Evolutionary conservation across 176 grass and related monocot species (phyloP), one percentile per base, ranked within the genome.

Genomic region (Dendrocalamus sinicus): DNA sequence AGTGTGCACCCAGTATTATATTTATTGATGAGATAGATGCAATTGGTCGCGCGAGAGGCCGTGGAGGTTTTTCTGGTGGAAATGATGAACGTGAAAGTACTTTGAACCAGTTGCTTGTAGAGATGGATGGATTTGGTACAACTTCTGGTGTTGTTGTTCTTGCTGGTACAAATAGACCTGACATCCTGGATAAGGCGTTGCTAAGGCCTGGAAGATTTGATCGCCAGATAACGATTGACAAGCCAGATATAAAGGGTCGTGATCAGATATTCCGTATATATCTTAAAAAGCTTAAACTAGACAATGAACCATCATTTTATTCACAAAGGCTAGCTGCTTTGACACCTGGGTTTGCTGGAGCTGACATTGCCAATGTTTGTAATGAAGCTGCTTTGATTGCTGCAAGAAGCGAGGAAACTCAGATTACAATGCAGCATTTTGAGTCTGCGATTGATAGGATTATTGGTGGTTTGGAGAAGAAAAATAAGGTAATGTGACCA

Each of bases 361-460:
- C 93, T 78, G 96, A 99, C 76, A 95, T 99, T 92, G 96, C 96
- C 17, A 99, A 99, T 82, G 88, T 99, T 52, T 96, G 93, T 86
- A 99, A 99, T 79, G 96, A 99, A 90, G 96, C 96, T 45, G 96
- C 96, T 88, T 89, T 99, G 78, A 91, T 96, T 66, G 96, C 96
- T 89, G 96, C 86, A 46, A 91, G 96, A 59, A 44, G 14, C 4
- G 96, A 94, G 55, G 41, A 93, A 86, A 79, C 86, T 67, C 74
- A 79, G 74, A 91, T 99, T 75, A 92, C 91, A 17, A 94, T 96
- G 93, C 86, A 94, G 16, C 93, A 99, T 89, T 96, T 99, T 84
- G 96, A 99, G 53, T 83, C 91, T 86, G 93, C 96, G 11, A 94
- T 96, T 73, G 96, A 99, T 86, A 90, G 96, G 61, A 91, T 99